These are phyloP conservation scores for Curvularia verruculosa DNA, from an alignment of 2,329 filamentous ascomycete genomes.

Conservation along the genomic window DNA sequence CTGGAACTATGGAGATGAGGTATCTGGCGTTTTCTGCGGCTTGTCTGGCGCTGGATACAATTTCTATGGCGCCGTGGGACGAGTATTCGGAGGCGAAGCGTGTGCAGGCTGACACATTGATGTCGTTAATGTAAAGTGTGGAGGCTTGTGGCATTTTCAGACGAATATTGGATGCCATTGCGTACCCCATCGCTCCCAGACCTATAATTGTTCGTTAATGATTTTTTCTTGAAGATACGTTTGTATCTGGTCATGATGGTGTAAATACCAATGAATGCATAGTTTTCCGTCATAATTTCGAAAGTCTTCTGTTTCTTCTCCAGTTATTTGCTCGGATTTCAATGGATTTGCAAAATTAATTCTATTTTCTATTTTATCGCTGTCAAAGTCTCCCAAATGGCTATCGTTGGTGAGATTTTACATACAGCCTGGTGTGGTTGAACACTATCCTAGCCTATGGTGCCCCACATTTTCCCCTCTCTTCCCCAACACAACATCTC, in stretches of 20 bases:
- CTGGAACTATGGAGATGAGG: slow-evolving; percentile 40
- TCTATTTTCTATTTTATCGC: no score
- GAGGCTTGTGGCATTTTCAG: slow-evolving; percentile 28
- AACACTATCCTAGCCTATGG: slow-evolving; percentile 3
- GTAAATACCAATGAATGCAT: slow-evolving; percentile 39
- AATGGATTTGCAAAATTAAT: no score
- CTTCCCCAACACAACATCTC: slow-evolving; percentile 26
- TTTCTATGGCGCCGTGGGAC: slow-evolving; percentile 30
- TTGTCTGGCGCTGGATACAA: slow-evolving; percentile 35
- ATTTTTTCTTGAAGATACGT: background rate
- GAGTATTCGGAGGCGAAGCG: slow-evolving; percentile 31
- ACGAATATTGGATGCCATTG: slow-evolving; percentile 42
- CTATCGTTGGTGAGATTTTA: no score
- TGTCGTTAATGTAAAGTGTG: slow-evolving; percentile 40
- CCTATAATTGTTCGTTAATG: slow-evolving; percentile 18
- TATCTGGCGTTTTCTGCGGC: slow-evolving; percentile 37
- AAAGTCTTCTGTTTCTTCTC: background rate
- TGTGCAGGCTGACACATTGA: slow-evolving; percentile 31
- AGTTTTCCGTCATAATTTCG: slow-evolving; percentile 33
- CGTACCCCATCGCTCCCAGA: slow-evolving; percentile 46
- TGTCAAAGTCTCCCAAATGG: no score
- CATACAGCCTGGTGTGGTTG: background rate
- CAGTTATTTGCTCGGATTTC: no score
- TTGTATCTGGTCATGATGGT: slow-evolving; percentile 3
- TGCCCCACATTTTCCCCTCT: slow-evolving; percentile 43